Percentiles rank a stretch among this genome's conserved stretches.
Evolutionary conservation across 1,139 yeast genomes (phyloP).

Genomic region (Zygosaccharomyces sapae): DNA sequence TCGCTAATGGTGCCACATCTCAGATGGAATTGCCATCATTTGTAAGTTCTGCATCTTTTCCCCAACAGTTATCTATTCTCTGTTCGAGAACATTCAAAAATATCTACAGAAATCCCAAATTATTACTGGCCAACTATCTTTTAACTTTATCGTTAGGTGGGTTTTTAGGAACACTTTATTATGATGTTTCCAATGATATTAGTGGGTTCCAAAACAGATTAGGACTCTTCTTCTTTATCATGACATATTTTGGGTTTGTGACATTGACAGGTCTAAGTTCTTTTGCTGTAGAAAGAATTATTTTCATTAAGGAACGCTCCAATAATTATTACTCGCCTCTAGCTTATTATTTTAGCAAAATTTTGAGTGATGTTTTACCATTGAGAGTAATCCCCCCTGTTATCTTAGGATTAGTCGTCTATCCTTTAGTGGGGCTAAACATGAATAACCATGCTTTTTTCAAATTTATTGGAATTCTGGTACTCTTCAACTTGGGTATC

Average conservation of each 20-base stretch:
- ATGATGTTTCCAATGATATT: constrained; percentile 77
- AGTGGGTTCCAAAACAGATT: constrained; percentile 94
- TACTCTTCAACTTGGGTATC: constrained; percentile 80
- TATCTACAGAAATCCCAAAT: constrained; percentile 83
- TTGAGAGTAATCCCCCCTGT: constrained; percentile 87
- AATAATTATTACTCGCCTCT: constrained; percentile 87
- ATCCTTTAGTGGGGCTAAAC: constrained; percentile 85
- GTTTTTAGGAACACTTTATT: constrained; percentile 83
- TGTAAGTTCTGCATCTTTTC: constrained; percentile 51
- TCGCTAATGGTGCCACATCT: constrained; percentile 22
- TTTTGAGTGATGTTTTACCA: constrained; percentile 85
- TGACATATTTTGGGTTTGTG: constrained; percentile 90
- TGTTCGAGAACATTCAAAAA: constrained; percentile 88
- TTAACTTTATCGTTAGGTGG: constrained; percentile 71
- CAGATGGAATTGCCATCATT: constrained; percentile 16
- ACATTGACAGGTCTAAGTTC: constrained; percentile 87
- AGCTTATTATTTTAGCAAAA: constrained; percentile 79
- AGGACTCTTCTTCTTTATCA: constrained; percentile 83
- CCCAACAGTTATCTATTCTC: constrained; percentile 62
- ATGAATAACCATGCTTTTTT: constrained; percentile 75
- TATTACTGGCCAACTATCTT: constrained; percentile 75
- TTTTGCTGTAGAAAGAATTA: constrained; percentile 80
- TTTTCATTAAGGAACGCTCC: constrained; percentile 87
- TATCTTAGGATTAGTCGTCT: constrained; percentile 74
- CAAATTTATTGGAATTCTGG: constrained; percentile 63